Evolutionary conservation across 2,329 filamentous ascomycete genomes (phyloP), one percentile per base, ranked within the genome.

Genomic region (Xylaria sp.): DNA sequence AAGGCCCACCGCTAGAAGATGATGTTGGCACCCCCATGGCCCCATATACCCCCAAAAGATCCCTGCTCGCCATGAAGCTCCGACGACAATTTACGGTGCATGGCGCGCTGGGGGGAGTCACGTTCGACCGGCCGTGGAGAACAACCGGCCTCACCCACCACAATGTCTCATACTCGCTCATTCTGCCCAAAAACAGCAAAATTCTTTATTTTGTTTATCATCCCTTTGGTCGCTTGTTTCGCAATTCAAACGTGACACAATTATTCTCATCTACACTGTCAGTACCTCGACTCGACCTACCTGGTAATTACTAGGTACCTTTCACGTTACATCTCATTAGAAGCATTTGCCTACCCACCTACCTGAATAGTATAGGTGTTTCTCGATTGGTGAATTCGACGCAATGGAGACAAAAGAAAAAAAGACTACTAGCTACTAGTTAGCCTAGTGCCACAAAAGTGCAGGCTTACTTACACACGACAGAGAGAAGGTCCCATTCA

Each of bases 11-110:
- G 31, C 15, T 57, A 49, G 38, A 62, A 33, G 63, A 17, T 26
- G 58, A 66, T 68, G 63, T 20, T 67, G 66, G 44, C 63, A 68
- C 33, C 59, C 69, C 67, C 56, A 44, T 38, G 63, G 68, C 62
- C 67, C 64, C 54, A 67, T 64, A 31, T 38, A 48, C 51, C 63
- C 51, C 66, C 66, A 68, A 60, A 63, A 38, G 40, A 72, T 58
- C 70, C 70, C 62, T 71, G 72, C 46, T 61, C 38, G 65, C 68
- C 66, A 73, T 63, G 71, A 71, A 74, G 70, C 72, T 68, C 73
- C 72, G 73, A 72, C 72, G 70, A 74, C 73, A 69, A 57, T 63
- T 70, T 51, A 67, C 63, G 56, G 69, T 59, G 51, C 56, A 56
- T 62, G 59, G 66, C 28, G 28, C 42, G 48, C 63, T 67, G 49